A percentile compares a stretch with the other conserved stretches of the same genome.
Evolutionary conservation across 192 early-diverging fungal genomes (phyloP).

Genomic region (Chytriomyces hyalinus): DNA sequence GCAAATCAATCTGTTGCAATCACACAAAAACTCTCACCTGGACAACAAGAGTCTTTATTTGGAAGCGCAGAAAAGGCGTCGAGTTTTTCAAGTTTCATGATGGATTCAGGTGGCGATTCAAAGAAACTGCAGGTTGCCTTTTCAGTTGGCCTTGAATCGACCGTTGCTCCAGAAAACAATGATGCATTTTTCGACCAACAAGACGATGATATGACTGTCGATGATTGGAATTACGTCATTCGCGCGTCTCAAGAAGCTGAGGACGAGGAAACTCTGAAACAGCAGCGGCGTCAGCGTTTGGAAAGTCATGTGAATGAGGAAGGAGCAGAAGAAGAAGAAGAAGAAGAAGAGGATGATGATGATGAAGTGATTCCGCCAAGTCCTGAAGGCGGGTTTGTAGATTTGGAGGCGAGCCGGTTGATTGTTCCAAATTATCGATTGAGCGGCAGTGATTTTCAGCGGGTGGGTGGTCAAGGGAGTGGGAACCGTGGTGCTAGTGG

Average conservation of each 20-base stretch:
- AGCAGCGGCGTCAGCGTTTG: background rate
- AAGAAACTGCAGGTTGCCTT: too few relatives aligned
- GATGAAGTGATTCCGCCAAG: background rate
- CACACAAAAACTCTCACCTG: background rate
- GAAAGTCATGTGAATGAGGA: background rate
- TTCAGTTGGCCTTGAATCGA: too few relatives aligned
- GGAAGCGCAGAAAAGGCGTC: background rate
- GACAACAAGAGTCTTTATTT: background rate
- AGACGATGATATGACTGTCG: too few relatives aligned
- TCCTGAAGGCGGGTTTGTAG: background rate
- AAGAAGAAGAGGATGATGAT: background rate
- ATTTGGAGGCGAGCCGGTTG: background rate
- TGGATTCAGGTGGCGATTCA: background rate
- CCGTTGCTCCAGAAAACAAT: too few relatives aligned
- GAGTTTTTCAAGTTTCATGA: background rate
- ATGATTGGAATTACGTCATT: slow-evolving; percentile 1
- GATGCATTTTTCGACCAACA: too few relatives aligned
- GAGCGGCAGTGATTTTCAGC: background rate
- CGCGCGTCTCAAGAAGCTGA: slow-evolving; percentile 6
- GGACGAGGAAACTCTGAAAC: background rate
- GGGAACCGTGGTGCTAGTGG: background rate
- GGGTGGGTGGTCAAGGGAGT: background rate
- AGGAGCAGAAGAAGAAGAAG: background rate
- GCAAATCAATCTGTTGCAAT: background rate
- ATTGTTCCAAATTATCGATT: background rate